Base-by-base conservation (phyloP, 768 basidiomycete genomes). In the Suillus discolor region DNA sequence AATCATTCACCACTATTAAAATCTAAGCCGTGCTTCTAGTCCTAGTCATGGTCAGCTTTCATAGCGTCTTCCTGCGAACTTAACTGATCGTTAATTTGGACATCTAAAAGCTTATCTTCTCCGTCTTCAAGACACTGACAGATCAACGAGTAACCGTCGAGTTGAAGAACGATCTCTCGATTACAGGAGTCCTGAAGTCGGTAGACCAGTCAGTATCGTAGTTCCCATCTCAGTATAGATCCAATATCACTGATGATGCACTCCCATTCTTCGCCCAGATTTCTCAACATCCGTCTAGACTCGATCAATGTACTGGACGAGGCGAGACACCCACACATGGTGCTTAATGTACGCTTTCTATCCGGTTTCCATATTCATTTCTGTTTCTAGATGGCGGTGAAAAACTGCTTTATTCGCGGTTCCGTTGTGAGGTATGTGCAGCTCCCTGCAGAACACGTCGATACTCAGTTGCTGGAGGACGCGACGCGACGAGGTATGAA, bases 361-460 rank as follows among this genome's bases (percentile, higher is more conserved):
- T 60, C 49, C 18, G 28, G 18, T 25, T n/a, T 68, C 47, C 42
- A 34, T 23, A 25, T 39, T 36, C 47, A 42, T 64, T 38, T 41
- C 15, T 54, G 64, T 20, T 55, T 42, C 42, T 71, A 99, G 97
- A 96, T 98, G 89, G 96, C 97, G 0, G 96, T 99, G 51, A 97
- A 96, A 82, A 99, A 99, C 78, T 97, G 96, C 77, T 99, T 99
- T 75, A 99, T 99, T 71, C 91, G 97, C 51, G 97, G 97, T 68
- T 97, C 95, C 20, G 97, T 99, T 16, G 96, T 99, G 62, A 91
- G 97, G 70, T 99, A 99, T 73, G 97, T 99, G 23, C 94, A 97
- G 75, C 83, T 99, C 63, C 94, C 95, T 3, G 88, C 93, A 31
- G 90, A 93, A 68, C 92, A 92, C 67, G 94, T 99, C 65, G 97